A percentile compares a stretch with the other conserved stretches of the same genome.
Evolutionary conservation across 371 early-diverging fungal species (phyloP).

Genomic region (Coemansia linderi): DNA sequence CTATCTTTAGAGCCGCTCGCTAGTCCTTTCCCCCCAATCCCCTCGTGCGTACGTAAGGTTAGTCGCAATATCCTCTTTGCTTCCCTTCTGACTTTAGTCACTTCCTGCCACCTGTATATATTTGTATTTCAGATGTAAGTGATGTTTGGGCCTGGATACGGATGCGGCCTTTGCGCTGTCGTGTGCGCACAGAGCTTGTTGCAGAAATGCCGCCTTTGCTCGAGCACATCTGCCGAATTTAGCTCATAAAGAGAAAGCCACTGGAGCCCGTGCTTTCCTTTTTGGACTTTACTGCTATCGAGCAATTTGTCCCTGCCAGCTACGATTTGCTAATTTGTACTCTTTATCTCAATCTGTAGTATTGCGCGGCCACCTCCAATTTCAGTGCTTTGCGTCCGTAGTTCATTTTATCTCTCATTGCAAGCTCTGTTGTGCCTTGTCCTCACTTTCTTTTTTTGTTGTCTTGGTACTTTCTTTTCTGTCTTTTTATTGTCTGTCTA

Average conservation of each 20-base stretch:
- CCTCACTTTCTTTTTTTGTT: neutral
- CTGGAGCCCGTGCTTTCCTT: neutral
- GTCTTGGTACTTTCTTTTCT: neutral
- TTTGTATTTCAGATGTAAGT: conserved; percentile 3
- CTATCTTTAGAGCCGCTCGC: neutral
- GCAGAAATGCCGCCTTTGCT: neutral
- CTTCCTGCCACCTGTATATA: conserved; percentile 3
- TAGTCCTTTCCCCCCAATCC: neutral
- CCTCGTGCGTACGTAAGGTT: neutral
- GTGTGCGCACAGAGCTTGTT: neutral
- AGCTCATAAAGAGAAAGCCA: neutral
- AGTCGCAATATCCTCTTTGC: neutral
- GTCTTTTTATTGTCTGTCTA: conserved; percentile 1
- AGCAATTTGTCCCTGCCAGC: neutral
- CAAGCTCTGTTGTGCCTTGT: neutral
- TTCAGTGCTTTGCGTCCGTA: neutral
- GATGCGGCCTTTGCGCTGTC: neutral
- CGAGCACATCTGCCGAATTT: conserved; percentile 11
- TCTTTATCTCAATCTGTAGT: neutral
- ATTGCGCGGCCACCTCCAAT: neutral
- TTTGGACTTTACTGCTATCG: neutral
- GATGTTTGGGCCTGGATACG: neutral
- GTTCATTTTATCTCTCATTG: neutral
- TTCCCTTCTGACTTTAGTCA: neutral
- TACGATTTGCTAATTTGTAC: neutral